Evolutionary conservation across 345 rosid species (phyloP).

Genomic region (Populus euphratica): DNA sequence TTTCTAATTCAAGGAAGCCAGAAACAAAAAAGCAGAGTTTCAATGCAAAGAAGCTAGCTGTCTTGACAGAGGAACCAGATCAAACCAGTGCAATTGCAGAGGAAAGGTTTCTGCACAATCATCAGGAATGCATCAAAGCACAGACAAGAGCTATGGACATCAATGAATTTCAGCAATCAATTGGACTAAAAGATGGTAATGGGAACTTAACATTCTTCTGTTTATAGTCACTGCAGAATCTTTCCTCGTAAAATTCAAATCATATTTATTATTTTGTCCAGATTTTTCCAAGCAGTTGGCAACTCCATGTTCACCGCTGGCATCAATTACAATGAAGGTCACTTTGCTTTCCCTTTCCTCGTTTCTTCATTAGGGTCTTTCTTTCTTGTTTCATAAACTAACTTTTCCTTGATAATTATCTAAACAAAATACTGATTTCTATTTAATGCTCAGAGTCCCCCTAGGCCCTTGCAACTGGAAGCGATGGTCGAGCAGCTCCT

Average conservation of each 20-base stretch:
- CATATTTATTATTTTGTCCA: background rate
- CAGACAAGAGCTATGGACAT: slow-evolving; percentile 28
- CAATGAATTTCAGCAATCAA: slow-evolving; percentile 28
- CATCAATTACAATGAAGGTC: slow-evolving; percentile 19
- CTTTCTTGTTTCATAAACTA: background rate
- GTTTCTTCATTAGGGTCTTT: background rate
- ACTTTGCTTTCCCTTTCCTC: background rate
- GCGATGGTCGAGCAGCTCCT: slow-evolving; percentile 22
- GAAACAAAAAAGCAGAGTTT: slow-evolving; percentile 31
- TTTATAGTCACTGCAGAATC: background rate
- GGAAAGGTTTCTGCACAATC: slow-evolving; percentile 47
- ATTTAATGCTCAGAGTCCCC: slow-evolving; percentile 20
- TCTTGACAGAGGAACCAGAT: slow-evolving; percentile 20
- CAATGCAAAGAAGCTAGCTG: slow-evolving; percentile 14
- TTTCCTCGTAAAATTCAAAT: background rate
- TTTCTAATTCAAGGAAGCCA: slow-evolving; percentile 41
- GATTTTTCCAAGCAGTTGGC: slow-evolving; percentile 12
- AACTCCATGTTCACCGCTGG: slow-evolving; percentile 7
- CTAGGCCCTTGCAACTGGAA: slow-evolving; percentile 16
- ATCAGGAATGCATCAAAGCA: slow-evolving; percentile 40
- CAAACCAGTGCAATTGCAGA: slow-evolving; percentile 13
- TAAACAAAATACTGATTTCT: background rate
- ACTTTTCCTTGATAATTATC: background rate
- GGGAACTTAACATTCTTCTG: background rate
- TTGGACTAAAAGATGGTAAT: slow-evolving; percentile 38